Conservation (phyloP, 352 stramenopile genomes). For the Pythium periplocum region DNA sequence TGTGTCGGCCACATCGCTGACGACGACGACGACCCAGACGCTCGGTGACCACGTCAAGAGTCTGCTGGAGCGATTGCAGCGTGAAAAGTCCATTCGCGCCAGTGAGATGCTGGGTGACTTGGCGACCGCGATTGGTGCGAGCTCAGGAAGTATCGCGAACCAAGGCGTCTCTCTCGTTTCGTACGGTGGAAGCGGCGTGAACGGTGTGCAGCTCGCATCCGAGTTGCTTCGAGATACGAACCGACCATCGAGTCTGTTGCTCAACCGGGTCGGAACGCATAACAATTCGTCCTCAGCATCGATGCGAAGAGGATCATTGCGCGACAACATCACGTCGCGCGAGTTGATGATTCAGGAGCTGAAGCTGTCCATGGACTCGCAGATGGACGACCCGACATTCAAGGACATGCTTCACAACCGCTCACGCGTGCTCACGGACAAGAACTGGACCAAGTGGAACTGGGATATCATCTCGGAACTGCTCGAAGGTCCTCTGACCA, state of each 20-base stretch:
- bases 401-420: constrained; percentile 88
- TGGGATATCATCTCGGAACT: constrained; percentile 90
- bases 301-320: constrained; percentile 35
- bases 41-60: constrained; percentile 69
- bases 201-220: constrained; percentile 83
- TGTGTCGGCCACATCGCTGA: constrained; percentile 75
- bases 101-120: constrained; percentile 83
- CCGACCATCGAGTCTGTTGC: constrained; percentile 53
- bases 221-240: constrained; percentile 86
- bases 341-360: constrained; percentile 85
- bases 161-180: constrained; percentile 73
- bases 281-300: constrained; percentile 21
- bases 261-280: constrained; percentile 8
- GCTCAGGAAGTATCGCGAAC: constrained; percentile 62
- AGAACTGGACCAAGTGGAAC: constrained; percentile 91
- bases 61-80: constrained; percentile 64
- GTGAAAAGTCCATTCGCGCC: constrained; percentile 82
- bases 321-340: constrained; percentile 73
- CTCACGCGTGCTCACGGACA: constrained; percentile 79
- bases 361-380: constrained; percentile 82
- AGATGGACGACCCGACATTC: constrained; percentile 87
- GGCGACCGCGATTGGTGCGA: constrained; percentile 69
- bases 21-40: constrained; percentile 61
- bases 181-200: constrained; percentile 76
- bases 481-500: constrained; percentile 80